These are phyloP conservation scores for Erysimum cheiranthoides DNA, from an alignment of 345 rosid genomes.

Conservation along the genomic window DNA sequence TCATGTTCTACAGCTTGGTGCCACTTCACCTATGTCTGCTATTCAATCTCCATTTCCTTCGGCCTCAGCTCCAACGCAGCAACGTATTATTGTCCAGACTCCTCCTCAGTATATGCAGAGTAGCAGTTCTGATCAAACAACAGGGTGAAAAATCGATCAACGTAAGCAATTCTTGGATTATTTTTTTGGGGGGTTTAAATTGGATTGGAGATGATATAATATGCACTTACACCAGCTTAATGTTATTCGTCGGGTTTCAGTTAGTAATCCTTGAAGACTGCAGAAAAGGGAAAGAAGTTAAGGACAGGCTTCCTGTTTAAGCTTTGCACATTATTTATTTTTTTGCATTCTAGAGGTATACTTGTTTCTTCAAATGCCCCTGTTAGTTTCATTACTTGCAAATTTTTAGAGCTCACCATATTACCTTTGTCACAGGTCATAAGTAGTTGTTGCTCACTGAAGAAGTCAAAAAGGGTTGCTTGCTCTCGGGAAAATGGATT, in stretches of 20 bases:
- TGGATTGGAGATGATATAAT: neutral
- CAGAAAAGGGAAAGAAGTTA: slow-evolving; percentile 30
- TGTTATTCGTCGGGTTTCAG: slow-evolving; percentile 18
- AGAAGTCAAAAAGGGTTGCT: slow-evolving; percentile 57
- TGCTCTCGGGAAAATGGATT: slow-evolving; percentile 42
- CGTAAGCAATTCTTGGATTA: slow-evolving; percentile 47
- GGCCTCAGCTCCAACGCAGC: slow-evolving; percentile 65
- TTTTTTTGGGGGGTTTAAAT: neutral
- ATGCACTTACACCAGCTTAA: neutral
- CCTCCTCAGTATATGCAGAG: slow-evolving; percentile 84
- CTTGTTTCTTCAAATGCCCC: neutral
- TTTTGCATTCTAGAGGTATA: slow-evolving; percentile 85
- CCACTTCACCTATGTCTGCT: slow-evolving; percentile 65
- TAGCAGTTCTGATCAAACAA: slow-evolving; percentile 81
- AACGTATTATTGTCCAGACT: slow-evolving; percentile 72
- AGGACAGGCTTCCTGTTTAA: slow-evolving; percentile 80
- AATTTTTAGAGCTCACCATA: slow-evolving; percentile 2
- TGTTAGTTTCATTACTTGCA: slow-evolving; percentile 15
- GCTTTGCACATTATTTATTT: slow-evolving; percentile 72
- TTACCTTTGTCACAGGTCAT: slow-evolving; percentile 64
- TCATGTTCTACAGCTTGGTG: slow-evolving; percentile 70
- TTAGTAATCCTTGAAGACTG: slow-evolving; percentile 29
- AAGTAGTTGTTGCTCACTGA: slow-evolving; percentile 52
- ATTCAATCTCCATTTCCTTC: slow-evolving; percentile 77
- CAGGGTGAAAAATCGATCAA: slow-evolving; percentile 74